These are phyloP conservation scores for Suhomyces canberraensis DNA, from an alignment of 805 yeast species.

Conservation along the genomic window DNA sequence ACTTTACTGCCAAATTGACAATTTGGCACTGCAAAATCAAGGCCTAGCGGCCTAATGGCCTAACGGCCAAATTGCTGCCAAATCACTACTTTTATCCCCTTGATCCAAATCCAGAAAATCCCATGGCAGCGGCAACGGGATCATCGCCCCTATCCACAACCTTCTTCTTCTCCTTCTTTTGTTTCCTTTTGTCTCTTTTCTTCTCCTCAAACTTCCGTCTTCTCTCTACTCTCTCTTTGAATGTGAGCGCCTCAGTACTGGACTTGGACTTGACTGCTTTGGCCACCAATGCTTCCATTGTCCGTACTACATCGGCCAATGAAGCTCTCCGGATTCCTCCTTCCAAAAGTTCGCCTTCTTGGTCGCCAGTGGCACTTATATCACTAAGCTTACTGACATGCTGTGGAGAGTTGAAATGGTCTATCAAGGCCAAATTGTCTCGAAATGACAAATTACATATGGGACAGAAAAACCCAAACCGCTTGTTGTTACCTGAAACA, in stretches of 20 bases:
- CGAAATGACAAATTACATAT: slow-evolving; percentile 76
- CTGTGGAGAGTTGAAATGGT: slow-evolving; percentile 76
- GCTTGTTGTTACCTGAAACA: slow-evolving; percentile 41
- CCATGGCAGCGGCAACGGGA: slow-evolving; percentile 44
- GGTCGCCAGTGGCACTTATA: slow-evolving; percentile 11
- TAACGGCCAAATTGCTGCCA: no score
- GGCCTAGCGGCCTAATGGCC: no score
- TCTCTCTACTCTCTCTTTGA: slow-evolving; percentile 39
- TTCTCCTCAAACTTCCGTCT: slow-evolving; percentile 38
- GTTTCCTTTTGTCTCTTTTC: slow-evolving; percentile 24
- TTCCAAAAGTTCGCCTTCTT: slow-evolving; percentile 19
- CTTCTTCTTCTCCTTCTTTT: slow-evolving; percentile 20
- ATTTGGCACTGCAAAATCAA: no score
- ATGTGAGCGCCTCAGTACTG: slow-evolving; percentile 12
- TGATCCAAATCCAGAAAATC: slow-evolving; percentile 54
- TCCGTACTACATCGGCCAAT: slow-evolving; percentile 28
- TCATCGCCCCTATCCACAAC: slow-evolving; percentile 9
- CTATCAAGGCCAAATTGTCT: slow-evolving; percentile 76
- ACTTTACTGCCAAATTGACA: no score
- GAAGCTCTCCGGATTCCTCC: slow-evolving; percentile 37
- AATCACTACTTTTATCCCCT: no score
- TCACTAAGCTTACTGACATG: slow-evolving; percentile 47
- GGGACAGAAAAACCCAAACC: slow-evolving; percentile 84
- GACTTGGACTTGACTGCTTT: slow-evolving; percentile 16
- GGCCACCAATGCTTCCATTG: slow-evolving; percentile 28